Evolutionary conservation across 768 basidiomycete genomes (phyloP), one percentile per base, ranked within the genome.

Genomic region (Lentinula sp.): DNA sequence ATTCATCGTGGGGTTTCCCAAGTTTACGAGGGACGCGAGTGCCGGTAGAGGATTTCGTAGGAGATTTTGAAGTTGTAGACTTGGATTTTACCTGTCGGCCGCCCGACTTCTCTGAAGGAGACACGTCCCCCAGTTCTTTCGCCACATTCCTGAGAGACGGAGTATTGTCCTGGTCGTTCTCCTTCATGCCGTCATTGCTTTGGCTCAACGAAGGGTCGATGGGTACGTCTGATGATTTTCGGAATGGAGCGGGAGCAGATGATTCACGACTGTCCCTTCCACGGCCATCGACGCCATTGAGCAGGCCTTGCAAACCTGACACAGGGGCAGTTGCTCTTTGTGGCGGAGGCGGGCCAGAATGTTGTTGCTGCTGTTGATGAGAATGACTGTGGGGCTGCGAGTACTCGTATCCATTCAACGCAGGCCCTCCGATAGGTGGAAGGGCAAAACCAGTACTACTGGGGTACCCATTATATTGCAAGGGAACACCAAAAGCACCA

Each of bases 201-300:
- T 42, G 35, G 7, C 39, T 56, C 42, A 41, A 37, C 39, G 10
- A 41, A 7, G 57, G 35, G n/a, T 59, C 57, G 7, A 42, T 32
- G 23, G 28, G 16, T 32, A 20, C 20, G 18, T 32, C 42, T 23
- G 39, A 18, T 32, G 13, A 8, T 20, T 23, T 36, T 8, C 28
- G 16, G 55, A 42, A 56, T 13, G 55, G 23, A 43, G 23, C 39
- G 6, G 55, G 39, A 56, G 23, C 39, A 7, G 55, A 56, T 2
- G 55, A 33, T 15, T 37, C 48, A 4, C 57, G 33, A 37, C 43
- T 50, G 28, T 59, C 57, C 13, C 57, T 50, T 48, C 57, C 57
- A 13, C 45, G 57, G 13, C 57, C 57, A 20, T 59, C 57, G 3
- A 59, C 57, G 18, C 57, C 57, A 45, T 59, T 59, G 13, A 59